These are phyloP conservation scores for Casuarina cunninghamiana DNA, from an alignment of 306 rosid genomes.

Conservation along the genomic window DNA sequence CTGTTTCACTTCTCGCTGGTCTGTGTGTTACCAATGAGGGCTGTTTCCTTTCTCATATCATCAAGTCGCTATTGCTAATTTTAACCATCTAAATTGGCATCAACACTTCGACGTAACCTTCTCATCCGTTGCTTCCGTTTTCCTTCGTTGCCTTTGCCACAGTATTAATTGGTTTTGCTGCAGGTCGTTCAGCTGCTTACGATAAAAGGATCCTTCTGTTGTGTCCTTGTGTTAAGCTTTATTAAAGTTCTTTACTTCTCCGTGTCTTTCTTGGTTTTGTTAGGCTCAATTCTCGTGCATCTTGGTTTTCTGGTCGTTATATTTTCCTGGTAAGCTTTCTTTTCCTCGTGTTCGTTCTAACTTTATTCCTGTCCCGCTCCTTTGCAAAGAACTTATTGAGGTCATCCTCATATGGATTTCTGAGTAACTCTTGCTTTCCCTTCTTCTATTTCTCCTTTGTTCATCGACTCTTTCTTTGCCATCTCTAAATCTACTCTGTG, in stretches of 20 bases:
- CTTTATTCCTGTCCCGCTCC: conserved; percentile 4
- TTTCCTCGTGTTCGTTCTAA: background rate
- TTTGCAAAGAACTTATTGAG: background rate
- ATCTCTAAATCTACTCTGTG: background rate
- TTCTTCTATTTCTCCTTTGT: background rate
- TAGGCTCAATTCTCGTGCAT: conserved; percentile 3
- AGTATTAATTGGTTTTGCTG: conserved; percentile 18
- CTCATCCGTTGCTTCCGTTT: conserved; percentile 13
- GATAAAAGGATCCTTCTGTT: conserved; percentile 12
- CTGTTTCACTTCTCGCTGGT: conserved; percentile 39
- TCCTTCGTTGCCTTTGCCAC: conserved; percentile 19
- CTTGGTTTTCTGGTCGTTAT: conserved; percentile 17
- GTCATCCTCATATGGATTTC: background rate
- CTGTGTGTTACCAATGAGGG: conserved; percentile 67
- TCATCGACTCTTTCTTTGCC: background rate
- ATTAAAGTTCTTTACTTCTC: background rate
- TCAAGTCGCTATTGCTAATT: conserved; percentile 37
- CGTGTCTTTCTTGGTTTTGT: conserved; percentile 1
- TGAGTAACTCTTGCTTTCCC: background rate
- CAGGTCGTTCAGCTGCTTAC: conserved; percentile 31
- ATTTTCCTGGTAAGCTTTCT: conserved; percentile 11
- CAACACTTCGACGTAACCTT: conserved; percentile 21
- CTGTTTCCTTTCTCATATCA: conserved; percentile 51
- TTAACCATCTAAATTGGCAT: conserved; percentile 32
- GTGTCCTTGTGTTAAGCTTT: conserved; percentile 23